Percentiles rank a stretch among this genome's conserved stretches.
Evolutionary conservation across 176 grass and related monocot genomes (phyloP).

Genomic region (Elymus sibiricus): DNA sequence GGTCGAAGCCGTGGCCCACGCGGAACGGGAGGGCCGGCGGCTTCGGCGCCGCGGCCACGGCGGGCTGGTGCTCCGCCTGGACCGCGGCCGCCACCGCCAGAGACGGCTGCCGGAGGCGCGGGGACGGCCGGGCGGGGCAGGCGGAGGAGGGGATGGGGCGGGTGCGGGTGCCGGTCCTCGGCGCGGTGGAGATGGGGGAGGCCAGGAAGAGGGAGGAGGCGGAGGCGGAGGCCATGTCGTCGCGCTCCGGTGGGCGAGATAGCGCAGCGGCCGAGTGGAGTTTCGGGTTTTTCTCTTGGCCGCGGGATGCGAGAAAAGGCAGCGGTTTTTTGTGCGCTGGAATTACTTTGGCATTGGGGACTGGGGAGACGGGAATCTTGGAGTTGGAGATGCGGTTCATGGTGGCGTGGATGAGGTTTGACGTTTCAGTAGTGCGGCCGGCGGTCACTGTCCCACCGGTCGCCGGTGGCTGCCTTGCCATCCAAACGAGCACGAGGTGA

Average conservation of each 20-base stretch:
- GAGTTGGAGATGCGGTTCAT: constrained; percentile 16
- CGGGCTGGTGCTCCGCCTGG: constrained; percentile 63
- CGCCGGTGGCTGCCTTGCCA: background rate
- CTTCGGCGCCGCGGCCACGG: constrained; percentile 41
- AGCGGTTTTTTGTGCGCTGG: constrained; percentile 16
- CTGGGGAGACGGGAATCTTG: constrained; percentile 10
- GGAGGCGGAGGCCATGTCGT: constrained; percentile 53
- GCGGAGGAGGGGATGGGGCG: background rate
- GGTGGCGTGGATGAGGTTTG: background rate
- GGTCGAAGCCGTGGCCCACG: constrained; percentile 92
- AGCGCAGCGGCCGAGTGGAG: constrained; percentile 16
- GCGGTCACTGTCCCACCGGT: background rate
- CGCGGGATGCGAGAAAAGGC: background rate
- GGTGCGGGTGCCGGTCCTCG: background rate
- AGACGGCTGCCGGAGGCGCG: constrained; percentile 12
- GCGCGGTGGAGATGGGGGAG: constrained; percentile 41
- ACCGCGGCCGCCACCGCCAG: constrained; percentile 35
- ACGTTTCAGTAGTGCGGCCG: background rate
- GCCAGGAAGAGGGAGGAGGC: constrained; percentile 45
- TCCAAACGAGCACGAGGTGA: no score
- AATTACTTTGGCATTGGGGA: constrained; percentile 6
- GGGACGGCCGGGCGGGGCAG: background rate
- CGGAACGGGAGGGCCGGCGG: constrained; percentile 83
- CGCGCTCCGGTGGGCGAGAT: constrained; percentile 9
- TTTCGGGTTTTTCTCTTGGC: background rate